Conservation (phyloP, 2,329 filamentous ascomycete species). For the Colletotrichum navitas region DNA sequence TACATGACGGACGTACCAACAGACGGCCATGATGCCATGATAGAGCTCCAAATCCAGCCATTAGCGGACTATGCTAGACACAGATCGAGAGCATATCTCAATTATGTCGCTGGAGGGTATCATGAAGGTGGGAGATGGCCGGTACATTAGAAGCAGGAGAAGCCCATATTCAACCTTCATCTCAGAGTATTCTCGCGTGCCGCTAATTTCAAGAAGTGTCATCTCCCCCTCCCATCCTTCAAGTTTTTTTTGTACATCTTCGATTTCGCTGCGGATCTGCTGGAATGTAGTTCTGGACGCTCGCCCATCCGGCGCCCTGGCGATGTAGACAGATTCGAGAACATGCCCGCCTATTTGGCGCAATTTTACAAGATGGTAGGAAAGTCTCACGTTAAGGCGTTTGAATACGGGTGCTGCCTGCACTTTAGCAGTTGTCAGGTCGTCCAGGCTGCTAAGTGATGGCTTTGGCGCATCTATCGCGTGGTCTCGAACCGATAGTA, state of each 20-base stretch:
- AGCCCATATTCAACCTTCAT: conserved; percentile 46
- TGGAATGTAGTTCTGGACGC: conserved; percentile 44
- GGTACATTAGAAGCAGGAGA: conserved; percentile 44
- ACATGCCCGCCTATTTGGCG: conserved; percentile 45
- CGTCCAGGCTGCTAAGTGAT: conserved; percentile 36
- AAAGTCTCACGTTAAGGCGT: conserved; percentile 37
- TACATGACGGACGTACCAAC: conserved; percentile 44
- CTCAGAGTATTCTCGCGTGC: conserved; percentile 45
- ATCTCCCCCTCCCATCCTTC: conserved; percentile 44
- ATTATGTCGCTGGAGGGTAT: conserved; percentile 45
- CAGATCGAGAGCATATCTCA: conserved; percentile 44
- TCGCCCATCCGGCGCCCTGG: conserved; percentile 43
- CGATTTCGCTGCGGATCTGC: conserved; percentile 43
- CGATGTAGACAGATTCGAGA: conserved; percentile 47
- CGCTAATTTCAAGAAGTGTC: conserved; percentile 41
- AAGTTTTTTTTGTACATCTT: conserved; percentile 41
- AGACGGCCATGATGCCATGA: conserved; percentile 43
- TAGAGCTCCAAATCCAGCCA: conserved; percentile 42
- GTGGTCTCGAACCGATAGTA: conserved; percentile 45
- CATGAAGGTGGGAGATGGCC: conserved; percentile 47
- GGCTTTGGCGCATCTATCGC: conserved; percentile 44
- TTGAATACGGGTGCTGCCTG: conserved; percentile 37
- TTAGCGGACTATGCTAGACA: conserved; percentile 43
- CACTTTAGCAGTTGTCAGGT: conserved; percentile 35
- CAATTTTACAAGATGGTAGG: conserved; percentile 40